Conservation (phyloP, 129 eudicot genomes). For the Calendula officinalis region DNA sequence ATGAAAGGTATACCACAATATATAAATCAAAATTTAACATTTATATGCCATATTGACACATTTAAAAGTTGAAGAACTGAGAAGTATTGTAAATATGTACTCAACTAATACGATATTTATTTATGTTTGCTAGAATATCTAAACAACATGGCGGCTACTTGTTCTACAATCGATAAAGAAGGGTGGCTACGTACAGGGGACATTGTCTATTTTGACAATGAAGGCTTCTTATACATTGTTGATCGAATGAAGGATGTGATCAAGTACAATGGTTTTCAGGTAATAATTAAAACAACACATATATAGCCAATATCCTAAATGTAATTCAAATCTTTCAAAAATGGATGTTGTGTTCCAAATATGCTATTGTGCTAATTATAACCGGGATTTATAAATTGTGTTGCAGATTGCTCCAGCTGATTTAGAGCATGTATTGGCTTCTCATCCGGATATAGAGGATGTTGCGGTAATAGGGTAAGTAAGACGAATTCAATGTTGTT, state of each 20-base stretch:
- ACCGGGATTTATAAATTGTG: not conserved
- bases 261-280: slow-evolving; percentile 89
- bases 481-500: not conserved
- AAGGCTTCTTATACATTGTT: slow-evolving; percentile 57
- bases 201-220: slow-evolving; percentile 62
- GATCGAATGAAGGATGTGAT: slow-evolving; percentile 76
- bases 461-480: slow-evolving; percentile 10
- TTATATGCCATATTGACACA: no score
- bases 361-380: not conserved
- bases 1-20: slow-evolving; percentile 54
- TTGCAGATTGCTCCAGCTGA: slow-evolving; percentile 7
- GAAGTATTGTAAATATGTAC: no score
- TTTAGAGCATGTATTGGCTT: slow-evolving; percentile 1
- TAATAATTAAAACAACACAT: slow-evolving; percentile 14
- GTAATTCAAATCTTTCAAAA: not conserved
- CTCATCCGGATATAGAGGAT: slow-evolving; percentile 6
- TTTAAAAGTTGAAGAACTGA: no score
- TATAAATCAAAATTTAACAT: not conserved
- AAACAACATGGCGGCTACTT: slow-evolving; percentile 57
- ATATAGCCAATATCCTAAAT: not conserved
- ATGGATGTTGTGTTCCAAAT: not conserved
- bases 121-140: slow-evolving; percentile 45
- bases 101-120: no score
- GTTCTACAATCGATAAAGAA: slow-evolving; percentile 47
- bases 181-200: slow-evolving; percentile 89